Evolutionary conservation across 257 asterid genomes (phyloP).

Genomic region (Nicotiana paniculata): DNA sequence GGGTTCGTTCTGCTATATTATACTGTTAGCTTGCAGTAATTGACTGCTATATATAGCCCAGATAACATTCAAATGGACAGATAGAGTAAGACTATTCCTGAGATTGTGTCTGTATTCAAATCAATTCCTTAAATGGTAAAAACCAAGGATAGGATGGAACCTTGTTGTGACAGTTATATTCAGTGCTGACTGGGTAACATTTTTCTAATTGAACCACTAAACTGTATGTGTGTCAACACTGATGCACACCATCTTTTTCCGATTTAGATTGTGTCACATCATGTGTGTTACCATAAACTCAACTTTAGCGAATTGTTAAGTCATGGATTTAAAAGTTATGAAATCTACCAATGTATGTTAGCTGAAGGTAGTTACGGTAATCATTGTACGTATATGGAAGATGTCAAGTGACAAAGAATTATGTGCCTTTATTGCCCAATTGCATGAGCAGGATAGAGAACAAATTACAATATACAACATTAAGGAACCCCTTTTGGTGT

Average conservation of each 20-base stretch:
- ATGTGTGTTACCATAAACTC: not conserved
- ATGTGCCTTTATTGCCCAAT: not conserved
- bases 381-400: not conserved
- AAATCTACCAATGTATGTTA: too few relatives aligned
- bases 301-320: not conserved
- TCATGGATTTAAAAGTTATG: not conserved
- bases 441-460: not conserved
- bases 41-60: conserved; percentile 2
- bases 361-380: too few relatives aligned
- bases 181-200: not conserved
- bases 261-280: not conserved
- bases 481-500: not conserved
- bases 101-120: not conserved
- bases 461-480: not conserved
- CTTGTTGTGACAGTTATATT: not conserved
- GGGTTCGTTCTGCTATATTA: not conserved
- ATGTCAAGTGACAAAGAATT: not conserved
- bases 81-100: not conserved
- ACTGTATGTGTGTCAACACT: not conserved
- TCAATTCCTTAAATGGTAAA: not conserved
- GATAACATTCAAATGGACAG: not conserved
- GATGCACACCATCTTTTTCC: not conserved
- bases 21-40: not conserved
- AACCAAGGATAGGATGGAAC: not conserved
- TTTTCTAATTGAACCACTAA: not conserved